Evolutionary conservation across 2,329 filamentous ascomycete genomes (phyloP).

Genomic region (Fusarium anthophilum): DNA sequence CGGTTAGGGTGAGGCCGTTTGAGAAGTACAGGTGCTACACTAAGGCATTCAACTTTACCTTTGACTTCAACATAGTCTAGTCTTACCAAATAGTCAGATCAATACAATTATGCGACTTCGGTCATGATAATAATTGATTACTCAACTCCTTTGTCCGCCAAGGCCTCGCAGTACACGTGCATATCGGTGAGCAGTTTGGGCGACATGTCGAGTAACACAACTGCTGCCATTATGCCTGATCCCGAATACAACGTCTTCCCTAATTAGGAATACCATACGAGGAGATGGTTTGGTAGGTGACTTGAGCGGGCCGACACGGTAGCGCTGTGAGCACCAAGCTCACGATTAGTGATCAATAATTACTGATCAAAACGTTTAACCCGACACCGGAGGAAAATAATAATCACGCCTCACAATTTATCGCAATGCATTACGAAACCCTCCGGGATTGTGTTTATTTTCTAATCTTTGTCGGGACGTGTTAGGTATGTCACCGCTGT

Average conservation of each 20-base stretch:
- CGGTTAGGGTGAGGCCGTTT: constrained; percentile 9
- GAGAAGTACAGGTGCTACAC: constrained; percentile 22
- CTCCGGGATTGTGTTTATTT: background rate
- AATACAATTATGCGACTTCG: background rate
- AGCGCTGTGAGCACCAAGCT: background rate
- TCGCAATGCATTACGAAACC: no score
- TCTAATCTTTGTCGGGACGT: background rate
- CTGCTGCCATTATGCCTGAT: accelerated
- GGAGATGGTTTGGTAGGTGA: background rate
- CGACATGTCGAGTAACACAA: accelerated
- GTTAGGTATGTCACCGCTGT: accelerated
- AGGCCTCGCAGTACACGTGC: accelerated
- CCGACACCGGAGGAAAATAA: background rate
- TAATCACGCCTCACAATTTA: no score
- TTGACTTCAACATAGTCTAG: constrained; percentile 11
- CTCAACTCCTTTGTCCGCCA: accelerated
- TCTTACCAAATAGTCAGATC: accelerated
- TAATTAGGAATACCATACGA: background rate
- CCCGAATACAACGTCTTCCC: accelerated
- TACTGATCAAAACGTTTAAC: background rate
- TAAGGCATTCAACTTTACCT: constrained; percentile 11
- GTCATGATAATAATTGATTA: background rate
- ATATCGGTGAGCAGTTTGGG: background rate
- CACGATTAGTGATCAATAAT: background rate
- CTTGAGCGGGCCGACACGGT: background rate